Evolutionary conservation across 164 flowering plant species (phyloP).

Genomic region (Houttuynia cordata): DNA sequence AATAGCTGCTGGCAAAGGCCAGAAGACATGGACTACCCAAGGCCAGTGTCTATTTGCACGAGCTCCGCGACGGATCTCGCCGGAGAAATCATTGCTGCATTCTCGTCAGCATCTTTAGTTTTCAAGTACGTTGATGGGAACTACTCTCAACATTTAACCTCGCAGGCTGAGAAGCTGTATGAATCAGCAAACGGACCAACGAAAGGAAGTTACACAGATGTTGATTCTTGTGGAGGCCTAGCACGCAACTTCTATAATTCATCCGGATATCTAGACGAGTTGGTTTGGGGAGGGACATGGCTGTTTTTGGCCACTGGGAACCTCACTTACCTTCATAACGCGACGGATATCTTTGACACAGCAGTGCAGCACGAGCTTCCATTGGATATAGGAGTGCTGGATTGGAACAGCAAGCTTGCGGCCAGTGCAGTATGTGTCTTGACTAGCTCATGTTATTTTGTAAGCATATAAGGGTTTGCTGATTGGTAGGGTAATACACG

Average conservation of each 20-base stretch:
- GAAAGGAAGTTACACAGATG: constrained; percentile 28
- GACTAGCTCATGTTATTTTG: neutral
- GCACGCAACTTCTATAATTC: constrained; percentile 48
- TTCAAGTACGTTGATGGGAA: constrained; percentile 35
- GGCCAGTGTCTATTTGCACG: constrained; percentile 31
- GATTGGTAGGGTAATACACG: neutral
- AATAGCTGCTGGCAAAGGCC: constrained; percentile 63
- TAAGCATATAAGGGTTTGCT: neutral
- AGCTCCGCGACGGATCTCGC: constrained; percentile 44
- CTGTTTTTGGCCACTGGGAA: constrained; percentile 54
- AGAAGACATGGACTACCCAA: constrained; percentile 46
- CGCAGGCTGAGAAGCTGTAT: constrained; percentile 35
- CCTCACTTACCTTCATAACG: constrained; percentile 27
- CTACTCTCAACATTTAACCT: constrained; percentile 25
- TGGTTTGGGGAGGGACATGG: constrained; percentile 62
- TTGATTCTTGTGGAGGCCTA: constrained; percentile 32
- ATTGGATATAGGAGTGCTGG: constrained; percentile 26
- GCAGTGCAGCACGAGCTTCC: constrained; percentile 9
- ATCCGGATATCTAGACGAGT: constrained; percentile 40
- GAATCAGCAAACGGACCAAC: constrained; percentile 9
- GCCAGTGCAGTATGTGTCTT: constrained; percentile 27
- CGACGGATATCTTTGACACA: too few species aligned
- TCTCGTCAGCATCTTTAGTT: constrained; percentile 62
- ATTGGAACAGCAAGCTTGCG: constrained; percentile 58
- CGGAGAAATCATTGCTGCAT: constrained; percentile 58